These are phyloP conservation scores for Fraxinus dipetala DNA, from an alignment of 305 asterid species.

Conservation along the genomic window DNA sequence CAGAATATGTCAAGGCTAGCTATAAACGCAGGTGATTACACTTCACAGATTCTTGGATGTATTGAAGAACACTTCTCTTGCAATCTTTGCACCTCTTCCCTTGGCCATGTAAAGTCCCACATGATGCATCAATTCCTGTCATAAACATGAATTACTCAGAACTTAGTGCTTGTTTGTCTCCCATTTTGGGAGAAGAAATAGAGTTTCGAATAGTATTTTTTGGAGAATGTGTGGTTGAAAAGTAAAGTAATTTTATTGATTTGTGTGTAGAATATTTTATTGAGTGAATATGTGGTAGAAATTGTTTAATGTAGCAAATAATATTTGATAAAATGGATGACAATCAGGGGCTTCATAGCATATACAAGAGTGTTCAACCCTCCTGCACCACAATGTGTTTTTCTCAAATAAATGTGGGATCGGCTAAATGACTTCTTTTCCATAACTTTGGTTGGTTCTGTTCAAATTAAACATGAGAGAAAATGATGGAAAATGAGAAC, in stretches of 20 bases:
- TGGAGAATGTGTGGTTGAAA: too few relatives aligned
- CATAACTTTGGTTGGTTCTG: neutral
- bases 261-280: too few relatives aligned
- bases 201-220: too few relatives aligned
- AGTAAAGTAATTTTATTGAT: too few relatives aligned
- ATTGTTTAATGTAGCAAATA: too few relatives aligned
- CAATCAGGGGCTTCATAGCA: too few relatives aligned
- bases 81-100: constrained; percentile 66
- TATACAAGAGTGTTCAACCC: neutral
- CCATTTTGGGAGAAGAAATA: too few relatives aligned
- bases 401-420: neutral
- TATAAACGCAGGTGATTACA: neutral
- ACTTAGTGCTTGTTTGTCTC: too few relatives aligned
- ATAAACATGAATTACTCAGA: neutral
- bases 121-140: constrained; percentile 67
- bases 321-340: too few relatives aligned
- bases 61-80: constrained; percentile 35
- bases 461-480: neutral
- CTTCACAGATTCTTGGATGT: constrained; percentile 12
- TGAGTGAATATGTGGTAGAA: too few relatives aligned
- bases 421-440: neutral
- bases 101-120: constrained; percentile 67
- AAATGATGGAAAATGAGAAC: neutral
- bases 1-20: neutral
- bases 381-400: neutral